Evolutionary conservation across 2,329 filamentous ascomycete genomes (phyloP).

Genomic region (Neurospora sp.): DNA sequence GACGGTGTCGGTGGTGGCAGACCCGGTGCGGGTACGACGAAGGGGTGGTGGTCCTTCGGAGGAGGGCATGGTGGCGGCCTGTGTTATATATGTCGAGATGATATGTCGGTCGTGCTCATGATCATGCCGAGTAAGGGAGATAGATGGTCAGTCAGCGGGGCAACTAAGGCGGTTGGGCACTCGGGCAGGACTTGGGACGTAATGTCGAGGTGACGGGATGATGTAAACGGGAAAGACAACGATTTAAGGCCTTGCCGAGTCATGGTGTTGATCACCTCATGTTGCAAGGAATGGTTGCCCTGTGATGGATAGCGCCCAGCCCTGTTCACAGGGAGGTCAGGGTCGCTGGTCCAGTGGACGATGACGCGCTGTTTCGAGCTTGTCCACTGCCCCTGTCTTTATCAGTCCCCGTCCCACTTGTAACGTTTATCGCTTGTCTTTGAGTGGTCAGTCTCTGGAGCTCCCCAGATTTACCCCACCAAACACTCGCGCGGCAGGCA

Average conservation of each 20-base stretch:
- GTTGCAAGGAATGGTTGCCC: not conserved
- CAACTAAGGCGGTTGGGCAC: not conserved
- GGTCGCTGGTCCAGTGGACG: not conserved
- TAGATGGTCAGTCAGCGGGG: not conserved
- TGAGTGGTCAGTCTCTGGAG: not conserved
- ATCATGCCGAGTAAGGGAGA: not conserved
- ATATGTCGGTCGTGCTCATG: not conserved
- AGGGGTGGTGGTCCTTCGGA: conserved; percentile 9
- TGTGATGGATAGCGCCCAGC: not conserved
- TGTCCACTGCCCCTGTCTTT: not conserved
- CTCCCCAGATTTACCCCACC: not conserved
- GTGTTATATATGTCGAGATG: not conserved
- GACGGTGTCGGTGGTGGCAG: conserved; percentile 27
- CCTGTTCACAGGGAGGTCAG: not conserved
- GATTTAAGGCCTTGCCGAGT: not conserved
- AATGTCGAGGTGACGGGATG: not conserved
- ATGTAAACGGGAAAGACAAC: not conserved
- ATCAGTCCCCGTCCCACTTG: not conserved
- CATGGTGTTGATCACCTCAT: not conserved
- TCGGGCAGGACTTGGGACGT: not conserved
- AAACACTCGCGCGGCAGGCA: not conserved
- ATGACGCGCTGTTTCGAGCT: not conserved
- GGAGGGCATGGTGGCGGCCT: conserved; percentile 6
- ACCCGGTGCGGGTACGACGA: not conserved
- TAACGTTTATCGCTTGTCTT: not conserved